Evolutionary conservation across 768 basidiomycete genomes (phyloP).

Genomic region (Agrocybe praecox): DNA sequence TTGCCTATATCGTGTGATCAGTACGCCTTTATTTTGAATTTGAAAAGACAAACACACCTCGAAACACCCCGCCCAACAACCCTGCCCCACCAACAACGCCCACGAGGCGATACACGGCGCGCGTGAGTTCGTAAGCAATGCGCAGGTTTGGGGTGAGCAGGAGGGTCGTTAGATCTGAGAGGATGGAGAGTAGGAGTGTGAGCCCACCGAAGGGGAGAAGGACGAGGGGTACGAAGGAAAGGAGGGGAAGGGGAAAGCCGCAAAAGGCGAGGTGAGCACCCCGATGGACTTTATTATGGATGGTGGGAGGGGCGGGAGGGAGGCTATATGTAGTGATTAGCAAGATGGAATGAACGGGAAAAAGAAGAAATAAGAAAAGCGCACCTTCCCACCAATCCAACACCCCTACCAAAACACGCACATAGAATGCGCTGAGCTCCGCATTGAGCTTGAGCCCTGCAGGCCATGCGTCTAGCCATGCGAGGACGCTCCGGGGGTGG

Average conservation of each 20-base stretch:
- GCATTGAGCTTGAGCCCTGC: slow-evolving; percentile 96
- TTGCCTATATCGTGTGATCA: slow-evolving; percentile 58
- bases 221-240: slow-evolving; percentile 3
- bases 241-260: too few relatives aligned
- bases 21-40: not conserved
- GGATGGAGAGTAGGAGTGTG: slow-evolving; percentile 67
- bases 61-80: slow-evolving; percentile 88
- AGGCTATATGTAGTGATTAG: slow-evolving; percentile 2
- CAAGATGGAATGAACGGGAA: not conserved
- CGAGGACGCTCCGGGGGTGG: slow-evolving; percentile 38
- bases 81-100: slow-evolving; percentile 57
- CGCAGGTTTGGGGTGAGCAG: slow-evolving; percentile 74
- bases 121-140: slow-evolving; percentile 65
- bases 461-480: slow-evolving; percentile 95
- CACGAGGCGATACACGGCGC: slow-evolving; percentile 57
- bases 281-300: not conserved
- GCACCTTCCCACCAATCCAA: slow-evolving; percentile 74
- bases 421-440: slow-evolving; percentile 86
- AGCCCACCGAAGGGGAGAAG: slow-evolving; percentile 49
- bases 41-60: slow-evolving; percentile 50
- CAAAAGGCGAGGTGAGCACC: too few relatives aligned
- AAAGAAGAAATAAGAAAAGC: slow-evolving; percentile 19
- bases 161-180: slow-evolving; percentile 62
- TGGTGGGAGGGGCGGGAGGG: slow-evolving; percentile 25
- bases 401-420: slow-evolving; percentile 66